A percentile compares a stretch with the other conserved stretches of the same genome.
Evolutionary conservation across 208 protist genomes (phyloP).

Genomic region (Porcisia deanei): DNA sequence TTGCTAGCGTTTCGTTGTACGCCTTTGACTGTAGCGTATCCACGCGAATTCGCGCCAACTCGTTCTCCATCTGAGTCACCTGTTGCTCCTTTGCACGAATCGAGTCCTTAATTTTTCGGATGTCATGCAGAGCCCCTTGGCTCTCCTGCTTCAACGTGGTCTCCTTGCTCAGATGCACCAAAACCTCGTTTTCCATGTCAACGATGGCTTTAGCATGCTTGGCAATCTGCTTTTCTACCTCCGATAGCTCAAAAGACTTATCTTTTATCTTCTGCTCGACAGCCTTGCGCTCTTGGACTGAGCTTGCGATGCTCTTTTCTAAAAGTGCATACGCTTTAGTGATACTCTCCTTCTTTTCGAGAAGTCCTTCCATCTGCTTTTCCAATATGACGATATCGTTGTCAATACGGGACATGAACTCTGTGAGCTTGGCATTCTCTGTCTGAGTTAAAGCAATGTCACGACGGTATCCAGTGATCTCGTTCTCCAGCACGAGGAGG

Average conservation of each 20-base stretch:
- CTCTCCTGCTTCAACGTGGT: constrained; percentile 94
- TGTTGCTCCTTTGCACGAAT: constrained; percentile 95
- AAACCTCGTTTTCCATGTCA: constrained; percentile 89
- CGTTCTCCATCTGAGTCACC: constrained; percentile 95
- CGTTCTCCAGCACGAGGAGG: constrained; percentile 89
- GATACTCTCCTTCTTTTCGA: constrained; percentile 74
- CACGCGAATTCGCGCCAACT: constrained; percentile 94
- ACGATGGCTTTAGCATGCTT: constrained; percentile 84
- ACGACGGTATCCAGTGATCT: constrained; percentile 90
- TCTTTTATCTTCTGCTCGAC: constrained; percentile 82
- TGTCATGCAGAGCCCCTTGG: constrained; percentile 84
- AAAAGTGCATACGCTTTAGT: constrained; percentile 77
- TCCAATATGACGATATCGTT: constrained; percentile 92
- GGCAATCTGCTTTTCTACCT: constrained; percentile 83
- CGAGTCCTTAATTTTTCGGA: constrained; percentile 88
- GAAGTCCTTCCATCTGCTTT: constrained; percentile 84
- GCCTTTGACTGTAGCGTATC: constrained; percentile 94
- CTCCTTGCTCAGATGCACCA: constrained; percentile 89
- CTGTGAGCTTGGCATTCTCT: constrained; percentile 90
- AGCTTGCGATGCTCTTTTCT: constrained; percentile 80
- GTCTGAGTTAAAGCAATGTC: constrained; percentile 84
- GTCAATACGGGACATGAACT: constrained; percentile 92
- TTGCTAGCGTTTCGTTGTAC: constrained; percentile 92
- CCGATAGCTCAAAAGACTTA: constrained; percentile 61
- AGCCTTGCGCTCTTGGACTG: constrained; percentile 76